Conservation (phyloP, 2,329 filamentous ascomycete genomes). For the Calonectria pseudoreteaudii region DNA sequence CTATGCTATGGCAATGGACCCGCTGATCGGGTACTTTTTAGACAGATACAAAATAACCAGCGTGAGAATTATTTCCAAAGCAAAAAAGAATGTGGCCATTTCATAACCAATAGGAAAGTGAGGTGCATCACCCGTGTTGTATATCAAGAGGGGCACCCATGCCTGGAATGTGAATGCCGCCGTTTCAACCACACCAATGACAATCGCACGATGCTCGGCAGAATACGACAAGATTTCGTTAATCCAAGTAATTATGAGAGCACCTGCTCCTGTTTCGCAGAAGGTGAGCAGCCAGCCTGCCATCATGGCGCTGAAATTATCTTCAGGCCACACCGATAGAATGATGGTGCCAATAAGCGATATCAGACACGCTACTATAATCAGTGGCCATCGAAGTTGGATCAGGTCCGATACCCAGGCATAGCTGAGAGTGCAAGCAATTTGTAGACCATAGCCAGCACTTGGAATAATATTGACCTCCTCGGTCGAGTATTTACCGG, state of each 20-base stretch:
- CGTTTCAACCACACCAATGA: conserved; percentile 62
- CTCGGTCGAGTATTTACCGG: conserved; percentile 42
- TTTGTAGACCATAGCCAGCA: conserved; percentile 49
- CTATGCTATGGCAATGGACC: not conserved
- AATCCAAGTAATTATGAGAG: conserved; percentile 58
- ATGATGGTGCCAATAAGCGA: conserved; percentile 49
- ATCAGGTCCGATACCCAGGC: conserved; percentile 68
- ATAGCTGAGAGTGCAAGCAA: conserved; percentile 64
- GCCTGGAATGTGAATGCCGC: conserved; percentile 57
- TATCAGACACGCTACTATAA: conserved; percentile 60
- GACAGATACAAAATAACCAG: conserved; percentile 34
- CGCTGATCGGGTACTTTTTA: not conserved
- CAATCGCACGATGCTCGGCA: conserved; percentile 61
- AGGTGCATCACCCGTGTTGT: conserved; percentile 51
- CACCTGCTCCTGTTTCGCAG: conserved; percentile 49
- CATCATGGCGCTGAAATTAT: conserved; percentile 50
- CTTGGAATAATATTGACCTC: conserved; percentile 65
- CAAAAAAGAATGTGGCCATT: conserved; percentile 48
- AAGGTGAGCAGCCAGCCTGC: conserved; percentile 51
- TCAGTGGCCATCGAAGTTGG: conserved; percentile 64
- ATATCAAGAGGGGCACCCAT: conserved; percentile 55
- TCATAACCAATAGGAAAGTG: conserved; percentile 53
- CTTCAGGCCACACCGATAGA: conserved; percentile 48
- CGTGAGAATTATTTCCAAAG: conserved; percentile 41
- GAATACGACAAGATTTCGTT: conserved; percentile 59